Base-by-base conservation (phyloP, 768 basidiomycete species). In the Tricholoma sp. region DNA sequence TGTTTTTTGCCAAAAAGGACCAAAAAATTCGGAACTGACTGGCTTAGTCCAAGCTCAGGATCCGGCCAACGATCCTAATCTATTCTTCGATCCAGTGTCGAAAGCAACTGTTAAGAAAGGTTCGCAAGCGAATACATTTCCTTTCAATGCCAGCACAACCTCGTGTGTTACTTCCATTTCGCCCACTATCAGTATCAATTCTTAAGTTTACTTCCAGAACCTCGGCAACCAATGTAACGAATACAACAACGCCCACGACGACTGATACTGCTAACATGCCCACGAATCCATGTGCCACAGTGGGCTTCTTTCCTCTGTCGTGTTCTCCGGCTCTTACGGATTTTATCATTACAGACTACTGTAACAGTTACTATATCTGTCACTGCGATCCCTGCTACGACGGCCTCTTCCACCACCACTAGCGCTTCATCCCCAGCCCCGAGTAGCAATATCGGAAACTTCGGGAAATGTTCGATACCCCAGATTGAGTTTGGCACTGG, bases 401-500 rank as follows among this genome's bases (percentile, higher is more conserved):
- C 67, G 13, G 65, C 58, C 15, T 32, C 62, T 34, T 50, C 68
- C 28, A 52, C 67, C 33, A 60, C 67, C n/a, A 57, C 57, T 48
- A 57, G 59, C 18, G 44, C 63, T 9, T 61, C 65, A 11, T 33
- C 68, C n/a, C 24, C 24, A n/a, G 45, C 63, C 6, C 18, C 64
- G 11, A 57, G 60, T 39, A 56, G 57, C 33, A 54, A 58, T 45
- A 69, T 70, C 47, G 74, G 70, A 13, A 62, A 82, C 70, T 85
- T 86, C 57, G 83, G 83, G 34, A 72, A 66, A 20, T 85, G 83
- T 71, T 70, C 79, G 4, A 71, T 80, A 11, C 83, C 84, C 12
- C 68, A 83, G 68, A 82, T 86, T 57, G 74, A 78, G 61, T 86
- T 86, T 61, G 83, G 72, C 47, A 70, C 62, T 31, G 82, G 81